A percentile compares a stretch with the other conserved stretches of the same genome.
phyloP scores from a whole-genome alignment of 768 basidiomycete species.

The Mycena filopes region DNA sequence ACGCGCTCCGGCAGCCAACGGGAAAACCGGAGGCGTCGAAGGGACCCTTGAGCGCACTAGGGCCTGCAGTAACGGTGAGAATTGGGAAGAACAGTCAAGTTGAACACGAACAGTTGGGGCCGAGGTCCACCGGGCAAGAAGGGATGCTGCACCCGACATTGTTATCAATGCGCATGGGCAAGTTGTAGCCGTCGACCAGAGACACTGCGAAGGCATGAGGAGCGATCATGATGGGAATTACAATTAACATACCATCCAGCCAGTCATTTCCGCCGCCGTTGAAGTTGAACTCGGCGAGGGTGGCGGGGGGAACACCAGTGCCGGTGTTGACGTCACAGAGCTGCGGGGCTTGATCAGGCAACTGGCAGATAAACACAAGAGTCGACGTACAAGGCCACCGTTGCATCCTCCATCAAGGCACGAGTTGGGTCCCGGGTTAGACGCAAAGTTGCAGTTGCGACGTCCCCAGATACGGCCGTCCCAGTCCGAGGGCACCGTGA shows the following conservation, averaged over 20 bases:
- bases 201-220: slow-evolving; percentile 43
- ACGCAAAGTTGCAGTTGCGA: slow-evolving; percentile 58
- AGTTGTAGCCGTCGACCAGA: slow-evolving; percentile 55
- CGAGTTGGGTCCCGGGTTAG: slow-evolving; percentile 47
- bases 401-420: slow-evolving; percentile 62
- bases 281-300: slow-evolving; percentile 49
- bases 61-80: slow-evolving; percentile 25
- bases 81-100: not conserved
- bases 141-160: slow-evolving; percentile 50
- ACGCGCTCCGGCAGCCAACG: slow-evolving; percentile 58
- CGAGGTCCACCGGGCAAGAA: slow-evolving; percentile 58
- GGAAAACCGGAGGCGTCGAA: slow-evolving; percentile 44
- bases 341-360: not conserved
- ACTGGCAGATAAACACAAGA: not conserved
- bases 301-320: slow-evolving; percentile 58
- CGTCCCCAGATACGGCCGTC: slow-evolving; percentile 40
- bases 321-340: slow-evolving; percentile 29
- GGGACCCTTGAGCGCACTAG: slow-evolving; percentile 26
- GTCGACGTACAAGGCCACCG: slow-evolving; percentile 49
- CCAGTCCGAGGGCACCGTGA: not conserved
- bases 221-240: not conserved
- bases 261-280: not conserved
- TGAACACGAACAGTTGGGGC: slow-evolving; percentile 49
- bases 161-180: slow-evolving; percentile 38
- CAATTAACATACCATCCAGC: not conserved